Base-by-base conservation (phyloP, 129 eudicot genomes). In the Lactuca sativa region DNA sequence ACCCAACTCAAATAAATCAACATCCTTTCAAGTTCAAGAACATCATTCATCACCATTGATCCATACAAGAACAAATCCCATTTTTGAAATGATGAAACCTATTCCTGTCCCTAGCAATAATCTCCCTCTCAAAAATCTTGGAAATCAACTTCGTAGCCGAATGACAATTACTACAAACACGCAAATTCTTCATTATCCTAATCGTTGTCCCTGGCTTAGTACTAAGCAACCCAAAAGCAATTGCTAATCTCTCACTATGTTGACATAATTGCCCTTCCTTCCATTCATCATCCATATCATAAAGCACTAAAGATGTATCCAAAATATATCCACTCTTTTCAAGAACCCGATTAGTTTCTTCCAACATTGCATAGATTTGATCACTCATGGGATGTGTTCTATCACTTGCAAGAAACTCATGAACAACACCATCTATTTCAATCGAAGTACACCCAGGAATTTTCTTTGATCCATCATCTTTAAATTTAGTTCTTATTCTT, bases 401-500 rank as follows among this genome's bases (percentile, higher is more conserved):
- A 11, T 74, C 78, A 43, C 78, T 54, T 2, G 71, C 64, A 56
- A 74, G 71, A 74, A 74, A 74, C 78, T 74, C 78, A 36, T 74
- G 78, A 38, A 74, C 72, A 3, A 64, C 5, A 0, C 78, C 78
- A 30, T 74, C 65, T 6, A 74, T 41, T 64, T 74, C 78, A 17
- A 74, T 74, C 32, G 78, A 74, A 64, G 78, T 74, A 64, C 78
- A 74, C 11, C 78, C 78, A 3, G 78, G 78, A 36, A 64, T 54
- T 41, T 55, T 74, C 63, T 64, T 74, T 16, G 78, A 74, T 40
- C 78, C 72, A 2, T 62, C 67, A 47, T 80, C 78, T 69, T 80
- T 84, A 66, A 83, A 83, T 59, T 63, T 38, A 11, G 78, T 69
- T 79, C 92, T 78, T 30, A 81, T 87, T 65, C 75, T 68, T 37